A percentile compares a stretch with the other conserved stretches of the same genome.
Conservation (phyloP, 495 filamentous ascomycete species). For the Physcia stellaris region DNA sequence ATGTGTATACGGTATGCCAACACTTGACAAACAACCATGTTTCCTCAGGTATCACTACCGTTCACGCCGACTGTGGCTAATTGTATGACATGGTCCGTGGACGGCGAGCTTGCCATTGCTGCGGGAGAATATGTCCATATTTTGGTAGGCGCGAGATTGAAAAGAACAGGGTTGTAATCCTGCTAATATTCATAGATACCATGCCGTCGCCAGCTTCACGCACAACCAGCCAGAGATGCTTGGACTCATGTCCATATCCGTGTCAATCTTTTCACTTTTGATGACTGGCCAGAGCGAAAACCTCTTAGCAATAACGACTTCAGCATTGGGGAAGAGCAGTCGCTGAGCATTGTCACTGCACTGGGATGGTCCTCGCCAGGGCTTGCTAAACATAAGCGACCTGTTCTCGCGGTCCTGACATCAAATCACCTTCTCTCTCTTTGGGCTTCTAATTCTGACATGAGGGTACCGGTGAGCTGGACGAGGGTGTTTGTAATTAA, state of each 20-base stretch:
- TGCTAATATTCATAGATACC: neutral
- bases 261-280: slow-evolving; percentile 36
- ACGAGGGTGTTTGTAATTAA: slow-evolving; percentile 31
- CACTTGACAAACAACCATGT: neutral
- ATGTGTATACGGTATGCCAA: neutral
- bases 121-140: slow-evolving; percentile 45
- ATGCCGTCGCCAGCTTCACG: neutral
- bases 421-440: slow-evolving; percentile 39
- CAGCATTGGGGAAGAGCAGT: slow-evolving; percentile 53
- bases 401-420: slow-evolving; percentile 44
- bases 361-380: slow-evolving; percentile 51
- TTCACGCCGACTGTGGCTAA: slow-evolving; percentile 26
- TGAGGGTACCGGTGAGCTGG: slow-evolving; percentile 24
- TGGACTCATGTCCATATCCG: slow-evolving; percentile 24
- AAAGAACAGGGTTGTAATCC: no score
- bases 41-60: slow-evolving; percentile 20
- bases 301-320: slow-evolving; percentile 33
- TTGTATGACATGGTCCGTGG: slow-evolving; percentile 47
- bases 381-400: slow-evolving; percentile 41
- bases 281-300: slow-evolving; percentile 36
- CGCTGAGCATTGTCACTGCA: slow-evolving; percentile 33
- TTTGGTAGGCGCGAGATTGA: slow-evolving; percentile 24
- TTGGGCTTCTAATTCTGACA: slow-evolving; percentile 24
- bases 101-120: slow-evolving; percentile 47
- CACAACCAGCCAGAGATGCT: neutral